phyloP scores from a whole-genome alignment of 441 rosid genomes.

The Erodium moschatum region DNA sequence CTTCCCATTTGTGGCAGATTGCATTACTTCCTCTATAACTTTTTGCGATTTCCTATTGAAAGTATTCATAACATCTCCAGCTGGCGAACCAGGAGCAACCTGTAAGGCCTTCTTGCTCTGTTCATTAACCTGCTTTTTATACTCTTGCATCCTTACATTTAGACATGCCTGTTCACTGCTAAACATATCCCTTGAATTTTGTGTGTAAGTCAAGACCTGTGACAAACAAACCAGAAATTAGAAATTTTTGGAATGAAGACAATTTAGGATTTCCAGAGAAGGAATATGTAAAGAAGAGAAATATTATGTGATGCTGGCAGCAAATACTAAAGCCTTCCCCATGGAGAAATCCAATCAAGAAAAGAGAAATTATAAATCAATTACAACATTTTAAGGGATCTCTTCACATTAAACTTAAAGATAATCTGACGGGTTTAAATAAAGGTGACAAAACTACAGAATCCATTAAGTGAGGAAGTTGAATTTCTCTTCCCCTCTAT shows the following conservation, averaged over 20 bases:
- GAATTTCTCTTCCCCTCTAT: background rate
- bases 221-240: constrained; percentile 15
- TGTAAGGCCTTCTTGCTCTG: constrained; percentile 20
- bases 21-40: constrained; percentile 98
- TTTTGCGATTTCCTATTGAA: constrained; percentile 96
- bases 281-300: background rate
- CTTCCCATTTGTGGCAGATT: constrained; percentile 98
- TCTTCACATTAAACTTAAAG: background rate
- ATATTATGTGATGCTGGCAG: constrained; percentile 2
- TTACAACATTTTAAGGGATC: background rate
- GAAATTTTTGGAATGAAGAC: constrained; percentile 6
- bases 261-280: background rate
- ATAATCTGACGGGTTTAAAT: background rate
- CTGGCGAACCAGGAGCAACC: constrained; percentile 87
- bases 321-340: constrained; percentile 1
- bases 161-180: constrained; percentile 39
- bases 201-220: constrained; percentile 91
- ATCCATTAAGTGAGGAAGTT: background rate
- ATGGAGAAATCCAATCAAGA: background rate
- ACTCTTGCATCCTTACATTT: constrained; percentile 21
- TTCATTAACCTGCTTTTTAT: background rate
- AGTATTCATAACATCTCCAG: constrained; percentile 91
- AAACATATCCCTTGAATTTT: constrained; percentile 88
- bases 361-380: background rate
- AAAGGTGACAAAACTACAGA: background rate